Percentiles rank a stretch among this genome's conserved stretches.
Evolutionary conservation across 2,329 filamentous ascomycete genomes (phyloP).

Genomic region (Monosporascus sp.): DNA sequence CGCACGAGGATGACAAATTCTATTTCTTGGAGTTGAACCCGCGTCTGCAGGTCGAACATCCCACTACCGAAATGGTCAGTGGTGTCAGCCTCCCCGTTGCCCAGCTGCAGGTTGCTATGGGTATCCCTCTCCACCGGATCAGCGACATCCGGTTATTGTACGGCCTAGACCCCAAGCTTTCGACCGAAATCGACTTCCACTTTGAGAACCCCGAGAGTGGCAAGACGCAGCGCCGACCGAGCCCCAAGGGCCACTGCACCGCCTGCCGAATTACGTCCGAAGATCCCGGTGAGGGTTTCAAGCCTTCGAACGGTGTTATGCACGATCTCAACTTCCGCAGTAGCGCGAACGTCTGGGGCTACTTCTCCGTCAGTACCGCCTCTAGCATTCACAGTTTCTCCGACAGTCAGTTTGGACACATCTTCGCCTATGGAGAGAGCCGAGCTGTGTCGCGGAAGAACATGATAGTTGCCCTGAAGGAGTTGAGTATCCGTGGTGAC

Average conservation of each 20-base stretch:
- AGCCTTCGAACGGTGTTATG: constrained; percentile 97
- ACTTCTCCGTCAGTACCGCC: constrained; percentile 96
- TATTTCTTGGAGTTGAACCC: constrained; percentile 99
- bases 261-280: constrained; percentile 99
- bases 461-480: constrained; percentile 98
- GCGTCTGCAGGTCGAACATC: constrained; percentile 98
- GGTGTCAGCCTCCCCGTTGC: constrained; percentile 96
- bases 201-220: constrained; percentile 83
- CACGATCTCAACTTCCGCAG: constrained; percentile 98
- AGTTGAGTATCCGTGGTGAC: constrained; percentile 98
- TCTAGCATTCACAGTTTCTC: constrained; percentile 99
- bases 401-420: constrained; percentile 97
- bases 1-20: constrained; percentile 95
- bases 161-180: constrained; percentile 83
- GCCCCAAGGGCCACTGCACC: constrained; percentile 93
- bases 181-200: constrained; percentile 90
- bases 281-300: constrained; percentile 98
- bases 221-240: constrained; percentile 80
- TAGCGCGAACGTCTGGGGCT: constrained; percentile 99
- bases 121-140: constrained; percentile 90
- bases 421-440: constrained; percentile 98
- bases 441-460: constrained; percentile 93
- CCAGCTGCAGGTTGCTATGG: constrained; percentile 98
- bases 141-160: constrained; percentile 95
- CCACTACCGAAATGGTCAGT: constrained; percentile 98